Conservation (phyloP, 768 basidiomycete species). For the Leucosporidium scottii region DNA sequence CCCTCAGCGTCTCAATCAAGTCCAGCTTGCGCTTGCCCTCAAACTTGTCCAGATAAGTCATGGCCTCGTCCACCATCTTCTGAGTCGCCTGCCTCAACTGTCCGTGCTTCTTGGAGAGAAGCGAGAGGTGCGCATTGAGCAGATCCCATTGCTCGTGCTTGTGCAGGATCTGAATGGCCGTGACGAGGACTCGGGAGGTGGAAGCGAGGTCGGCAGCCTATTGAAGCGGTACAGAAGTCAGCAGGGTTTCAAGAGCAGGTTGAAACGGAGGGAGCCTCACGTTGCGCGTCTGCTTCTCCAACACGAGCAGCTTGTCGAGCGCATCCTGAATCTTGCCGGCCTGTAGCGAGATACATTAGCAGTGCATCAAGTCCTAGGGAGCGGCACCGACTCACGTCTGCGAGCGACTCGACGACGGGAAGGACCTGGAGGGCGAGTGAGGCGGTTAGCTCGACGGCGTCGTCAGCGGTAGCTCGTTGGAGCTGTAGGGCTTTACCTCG, state of each 20-base stretch:
- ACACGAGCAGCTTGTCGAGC: constrained; percentile 73
- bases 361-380: fast-evolving
- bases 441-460: background rate
- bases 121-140: constrained; percentile 49
- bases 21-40: constrained; percentile 75
- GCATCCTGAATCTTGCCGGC: constrained; percentile 71
- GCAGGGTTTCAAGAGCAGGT: background rate
- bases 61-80: constrained; percentile 79
- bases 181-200: constrained; percentile 76
- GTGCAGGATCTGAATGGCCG: constrained; percentile 65
- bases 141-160: constrained; percentile 54
- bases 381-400: background rate
- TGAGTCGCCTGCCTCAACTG: constrained; percentile 86
- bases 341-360: constrained; percentile 39
- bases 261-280: constrained; percentile 46
- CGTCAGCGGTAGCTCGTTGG: background rate
- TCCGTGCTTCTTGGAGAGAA: constrained; percentile 90
- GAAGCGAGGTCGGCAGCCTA: constrained; percentile 88
- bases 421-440: constrained; percentile 18
- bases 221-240: constrained; percentile 1
- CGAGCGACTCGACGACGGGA: constrained; percentile 21
- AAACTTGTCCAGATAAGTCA: constrained; percentile 73
- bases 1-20: constrained; percentile 77
- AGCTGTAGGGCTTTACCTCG: constrained; percentile 16
- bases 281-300: constrained; percentile 97